Conservation (phyloP, 441 rosid genomes). For the Gossypium schwendimanii region DNA sequence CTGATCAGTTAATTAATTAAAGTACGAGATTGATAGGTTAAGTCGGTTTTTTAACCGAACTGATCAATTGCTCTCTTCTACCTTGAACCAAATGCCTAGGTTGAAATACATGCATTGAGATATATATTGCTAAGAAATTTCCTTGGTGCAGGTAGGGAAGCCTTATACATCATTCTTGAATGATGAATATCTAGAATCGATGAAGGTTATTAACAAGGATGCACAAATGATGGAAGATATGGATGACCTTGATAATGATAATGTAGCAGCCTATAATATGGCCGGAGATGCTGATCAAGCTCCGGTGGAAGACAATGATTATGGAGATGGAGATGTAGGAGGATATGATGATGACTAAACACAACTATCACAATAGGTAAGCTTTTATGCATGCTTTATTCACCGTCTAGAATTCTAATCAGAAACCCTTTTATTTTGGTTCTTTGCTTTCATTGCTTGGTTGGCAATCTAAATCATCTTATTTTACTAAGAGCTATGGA, state of each 20-base stretch:
- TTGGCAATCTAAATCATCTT: background rate
- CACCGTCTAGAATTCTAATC: too few species aligned
- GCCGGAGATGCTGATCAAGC: slow-evolving; percentile 29
- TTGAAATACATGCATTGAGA: background rate
- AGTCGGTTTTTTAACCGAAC: background rate
- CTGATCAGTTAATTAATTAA: background rate
- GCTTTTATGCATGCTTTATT: background rate
- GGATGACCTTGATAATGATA: slow-evolving; percentile 24
- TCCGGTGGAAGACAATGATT: slow-evolving; percentile 31
- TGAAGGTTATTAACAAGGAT: slow-evolving; percentile 26
- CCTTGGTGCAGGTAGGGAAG: slow-evolving; percentile 57
- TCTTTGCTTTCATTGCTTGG: background rate
- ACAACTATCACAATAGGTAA: background rate
- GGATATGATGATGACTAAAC: slow-evolving; percentile 26
- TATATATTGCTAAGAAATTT: background rate
- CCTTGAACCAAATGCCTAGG: background rate
- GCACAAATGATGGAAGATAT: slow-evolving; percentile 20
- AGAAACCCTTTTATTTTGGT: background rate
- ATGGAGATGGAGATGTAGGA: slow-evolving; percentile 26
- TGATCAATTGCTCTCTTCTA: background rate
- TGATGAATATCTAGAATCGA: slow-evolving; percentile 47
- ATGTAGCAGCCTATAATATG: background rate
- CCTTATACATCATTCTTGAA: slow-evolving; percentile 56
- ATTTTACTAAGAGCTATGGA: background rate
- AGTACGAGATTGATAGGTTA: background rate